A percentile compares a stretch with the other conserved stretches of the same genome.
These are phyloP conservation scores for Amanita thiersii DNA, from an alignment of 768 basidiomycete genomes.

Conservation along the genomic window DNA sequence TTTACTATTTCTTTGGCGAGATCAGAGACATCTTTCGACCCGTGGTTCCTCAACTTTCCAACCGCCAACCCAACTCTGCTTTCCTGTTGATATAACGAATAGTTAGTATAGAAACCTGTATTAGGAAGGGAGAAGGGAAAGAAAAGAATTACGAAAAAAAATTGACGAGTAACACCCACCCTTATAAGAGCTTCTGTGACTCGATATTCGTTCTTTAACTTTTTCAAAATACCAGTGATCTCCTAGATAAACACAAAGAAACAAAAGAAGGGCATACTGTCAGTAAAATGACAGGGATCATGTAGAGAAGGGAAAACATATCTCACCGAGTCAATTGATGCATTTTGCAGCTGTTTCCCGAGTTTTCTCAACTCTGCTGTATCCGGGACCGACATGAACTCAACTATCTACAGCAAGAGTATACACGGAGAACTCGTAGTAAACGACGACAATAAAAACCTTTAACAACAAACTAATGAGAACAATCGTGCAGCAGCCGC, in stretches of 20 bases:
- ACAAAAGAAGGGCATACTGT: constrained; percentile 17
- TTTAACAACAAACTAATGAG: no score
- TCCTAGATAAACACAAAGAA: constrained; percentile 37
- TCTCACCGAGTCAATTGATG: constrained; percentile 50
- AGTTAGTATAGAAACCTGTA: constrained; percentile 17
- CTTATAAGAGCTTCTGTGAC: constrained; percentile 69
- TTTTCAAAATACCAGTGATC: constrained; percentile 47
- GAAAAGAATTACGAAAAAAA: no score
- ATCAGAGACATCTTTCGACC: constrained; percentile 65
- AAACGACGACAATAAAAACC: constrained; percentile 7
- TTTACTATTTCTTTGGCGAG: constrained; percentile 87
- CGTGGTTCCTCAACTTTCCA: constrained; percentile 76
- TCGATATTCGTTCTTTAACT: constrained; percentile 56
- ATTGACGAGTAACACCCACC: constrained; percentile 45
- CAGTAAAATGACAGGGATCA: constrained; percentile 28
- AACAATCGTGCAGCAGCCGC: no score
- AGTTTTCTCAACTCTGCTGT: constrained; percentile 69
- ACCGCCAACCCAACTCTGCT: constrained; percentile 91
- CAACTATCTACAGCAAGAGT: constrained; percentile 28
- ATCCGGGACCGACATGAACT: constrained; percentile 29
- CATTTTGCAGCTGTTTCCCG: constrained; percentile 70
- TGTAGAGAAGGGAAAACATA: constrained; percentile 23
- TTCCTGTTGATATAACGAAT: constrained; percentile 43
- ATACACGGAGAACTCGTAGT: constrained; percentile 15
- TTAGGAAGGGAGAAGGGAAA: constrained; percentile 14